These are phyloP conservation scores for Alternaria sp. DNA, from an alignment of 2,329 filamentous ascomycete genomes.

Conservation along the genomic window DNA sequence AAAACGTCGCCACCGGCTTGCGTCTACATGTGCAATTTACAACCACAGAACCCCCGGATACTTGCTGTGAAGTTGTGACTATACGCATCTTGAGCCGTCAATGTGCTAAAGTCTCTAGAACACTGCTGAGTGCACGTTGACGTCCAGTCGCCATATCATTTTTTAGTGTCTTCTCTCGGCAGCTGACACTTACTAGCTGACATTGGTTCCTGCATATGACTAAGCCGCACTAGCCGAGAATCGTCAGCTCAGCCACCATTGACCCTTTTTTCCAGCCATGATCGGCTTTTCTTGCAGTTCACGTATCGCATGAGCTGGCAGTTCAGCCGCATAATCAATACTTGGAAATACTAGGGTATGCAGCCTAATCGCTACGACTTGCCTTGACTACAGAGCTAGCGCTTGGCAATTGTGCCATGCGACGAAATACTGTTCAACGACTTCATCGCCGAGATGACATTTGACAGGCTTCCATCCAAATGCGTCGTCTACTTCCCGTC, in stretches of 20 bases:
- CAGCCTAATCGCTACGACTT: neutral
- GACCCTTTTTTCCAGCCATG: conserved; percentile 1
- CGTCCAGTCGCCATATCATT: conserved; percentile 1
- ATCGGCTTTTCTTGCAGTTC: conserved; percentile 11
- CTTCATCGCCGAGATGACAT: neutral
- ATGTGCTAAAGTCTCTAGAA: neutral
- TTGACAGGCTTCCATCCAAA: neutral
- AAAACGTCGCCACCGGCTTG: neutral
- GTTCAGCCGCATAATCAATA: neutral
- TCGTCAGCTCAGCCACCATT: conserved; percentile 15
- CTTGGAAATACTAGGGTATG: conserved; percentile 2
- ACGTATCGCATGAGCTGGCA: neutral
- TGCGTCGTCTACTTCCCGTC: conserved; percentile 6
- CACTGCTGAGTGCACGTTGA: conserved; percentile 3
- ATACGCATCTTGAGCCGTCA: neutral
- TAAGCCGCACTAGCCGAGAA: conserved; percentile 8
- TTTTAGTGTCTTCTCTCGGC: neutral
- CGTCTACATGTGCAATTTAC: neutral
- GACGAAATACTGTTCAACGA: neutral
- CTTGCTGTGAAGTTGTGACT: neutral
- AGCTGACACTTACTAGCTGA: conserved; percentile 8
- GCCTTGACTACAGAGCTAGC: neutral
- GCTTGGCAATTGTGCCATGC: neutral
- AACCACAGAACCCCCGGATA: neutral
- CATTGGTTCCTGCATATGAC: conserved; percentile 11